Evolutionary conservation across 306 rosid species (phyloP), one percentile per base, ranked within the genome.

Genomic region (Vigna angularis): DNA sequence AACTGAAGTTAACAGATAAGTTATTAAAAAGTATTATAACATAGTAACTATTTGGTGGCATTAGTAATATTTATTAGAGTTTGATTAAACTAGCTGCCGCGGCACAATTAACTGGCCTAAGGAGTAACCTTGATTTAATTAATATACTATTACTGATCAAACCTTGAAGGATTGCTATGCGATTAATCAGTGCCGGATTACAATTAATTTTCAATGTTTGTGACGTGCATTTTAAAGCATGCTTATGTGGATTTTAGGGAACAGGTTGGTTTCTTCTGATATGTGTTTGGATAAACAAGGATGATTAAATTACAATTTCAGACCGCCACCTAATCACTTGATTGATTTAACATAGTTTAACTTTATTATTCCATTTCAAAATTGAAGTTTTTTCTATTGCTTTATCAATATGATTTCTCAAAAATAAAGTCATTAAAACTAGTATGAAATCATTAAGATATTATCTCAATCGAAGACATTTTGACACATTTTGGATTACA

Each of bases 181-280:
- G 78, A 70, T 72, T 57, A 63, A 69, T 51, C 18, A 66, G 34
- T 72, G 80, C 78, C 79, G 61, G 75, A 75, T 42, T 48, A 67
- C 40, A 76, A 55, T 61, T 77, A 77, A 63, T 76, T 76, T 63
- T 58, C 45, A 59, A 67, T 56, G 75, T 49, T 58, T 26, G 55
- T 77, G 85, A 69, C 85, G 87, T 47, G 48, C 78, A 73, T 80
- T 77, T 73, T 83, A 24, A 80, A 73, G 87, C 76, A 81, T 53
- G 85, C 40, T 67, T 22, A 18, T 73, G 32, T 76, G 72, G 63
- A 73, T 63, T 72, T 76, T 62, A 57, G 44, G 74, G 69, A 76
- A 28, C 49, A 34, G 17, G 6, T 83, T 77, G 81, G 77, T 83
- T 56, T 57, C 36, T 67, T 76, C 73, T 62, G 4, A 32, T 30